A percentile compares a stretch with the other conserved stretches of the same genome.
Evolutionary conservation across 345 rosid species (phyloP).

Genomic region (Eucalyptus guilfoylei): DNA sequence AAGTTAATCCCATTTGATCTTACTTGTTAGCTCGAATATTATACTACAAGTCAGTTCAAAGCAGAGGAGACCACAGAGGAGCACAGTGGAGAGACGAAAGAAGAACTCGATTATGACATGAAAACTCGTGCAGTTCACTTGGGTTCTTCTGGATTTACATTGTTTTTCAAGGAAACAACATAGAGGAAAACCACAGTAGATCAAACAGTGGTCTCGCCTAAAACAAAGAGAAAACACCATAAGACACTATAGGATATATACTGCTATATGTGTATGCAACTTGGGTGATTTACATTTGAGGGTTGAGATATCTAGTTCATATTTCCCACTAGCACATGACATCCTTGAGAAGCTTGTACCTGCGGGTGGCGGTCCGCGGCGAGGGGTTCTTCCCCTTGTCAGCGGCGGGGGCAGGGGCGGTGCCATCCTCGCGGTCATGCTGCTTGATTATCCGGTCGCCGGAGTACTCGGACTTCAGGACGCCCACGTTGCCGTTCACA

Average conservation of each 20-base stretch:
- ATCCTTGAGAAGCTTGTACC: conserved; percentile 99
- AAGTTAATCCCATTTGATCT: neutral
- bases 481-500: conserved; percentile 11
- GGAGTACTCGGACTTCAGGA: conserved; percentile 45
- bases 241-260: neutral
- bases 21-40: neutral
- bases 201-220: neutral
- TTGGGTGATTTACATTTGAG: neutral
- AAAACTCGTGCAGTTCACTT: neutral
- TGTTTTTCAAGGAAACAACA: neutral
- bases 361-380: conserved; percentile 71
- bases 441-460: conserved; percentile 48
- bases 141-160: neutral
- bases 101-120: neutral
- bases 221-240: neutral
- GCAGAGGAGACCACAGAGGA: neutral
- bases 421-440: conserved; percentile 20
- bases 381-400: conserved; percentile 53
- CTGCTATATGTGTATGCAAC: neutral
- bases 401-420: neutral
- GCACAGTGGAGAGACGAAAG: neutral
- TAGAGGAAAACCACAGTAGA: neutral
- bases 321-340: conserved; percentile 58
- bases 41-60: neutral
- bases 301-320: neutral